Evolutionary conservation across 371 early-diverging fungal genomes (phyloP).

Genomic region (Mucor racemosus): DNA sequence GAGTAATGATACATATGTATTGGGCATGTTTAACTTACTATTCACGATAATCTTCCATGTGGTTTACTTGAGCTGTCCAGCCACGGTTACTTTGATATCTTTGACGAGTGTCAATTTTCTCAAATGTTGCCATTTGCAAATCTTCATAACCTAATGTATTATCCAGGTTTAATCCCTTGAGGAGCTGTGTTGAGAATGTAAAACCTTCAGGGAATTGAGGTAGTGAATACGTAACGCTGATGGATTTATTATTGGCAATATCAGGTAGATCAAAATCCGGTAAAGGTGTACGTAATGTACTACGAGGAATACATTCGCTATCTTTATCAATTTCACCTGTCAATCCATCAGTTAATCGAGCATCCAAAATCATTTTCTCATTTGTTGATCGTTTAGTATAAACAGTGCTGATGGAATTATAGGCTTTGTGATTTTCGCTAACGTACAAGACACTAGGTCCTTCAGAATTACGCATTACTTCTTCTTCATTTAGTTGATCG

Average conservation of each 20-base stretch:
- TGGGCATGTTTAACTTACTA: slow-evolving; percentile 25
- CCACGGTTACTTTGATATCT: slow-evolving; percentile 36
- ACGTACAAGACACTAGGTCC: slow-evolving; percentile 79
- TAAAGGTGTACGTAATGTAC: slow-evolving; percentile 73
- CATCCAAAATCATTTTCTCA: slow-evolving; percentile 57
- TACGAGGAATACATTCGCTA: slow-evolving; percentile 72
- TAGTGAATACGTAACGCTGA: slow-evolving; percentile 60
- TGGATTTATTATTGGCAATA: slow-evolving; percentile 62
- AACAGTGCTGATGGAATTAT: slow-evolving; percentile 68
- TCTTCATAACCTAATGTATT: slow-evolving; percentile 56
- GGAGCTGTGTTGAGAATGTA: slow-evolving; percentile 51
- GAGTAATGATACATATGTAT: not conserved
- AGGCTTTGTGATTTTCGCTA: slow-evolving; percentile 69
- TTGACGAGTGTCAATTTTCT: slow-evolving; percentile 41
- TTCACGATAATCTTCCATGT: slow-evolving; percentile 52
- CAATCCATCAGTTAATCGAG: slow-evolving; percentile 60
- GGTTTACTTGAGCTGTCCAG: slow-evolving; percentile 51
- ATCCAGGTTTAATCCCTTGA: slow-evolving; percentile 58
- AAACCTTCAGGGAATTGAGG: slow-evolving; percentile 50
- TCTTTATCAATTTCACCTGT: slow-evolving; percentile 71
- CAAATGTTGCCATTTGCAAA: slow-evolving; percentile 58
- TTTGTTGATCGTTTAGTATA: slow-evolving; percentile 62
- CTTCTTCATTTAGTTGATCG: slow-evolving; percentile 75
- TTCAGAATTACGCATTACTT: slow-evolving; percentile 72
- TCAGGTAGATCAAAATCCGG: slow-evolving; percentile 60